A percentile compares a stretch with the other conserved stretches of the same genome.
phyloP scores from a whole-genome alignment of 306 rosid genomes.

The Quercus agrifolia region DNA sequence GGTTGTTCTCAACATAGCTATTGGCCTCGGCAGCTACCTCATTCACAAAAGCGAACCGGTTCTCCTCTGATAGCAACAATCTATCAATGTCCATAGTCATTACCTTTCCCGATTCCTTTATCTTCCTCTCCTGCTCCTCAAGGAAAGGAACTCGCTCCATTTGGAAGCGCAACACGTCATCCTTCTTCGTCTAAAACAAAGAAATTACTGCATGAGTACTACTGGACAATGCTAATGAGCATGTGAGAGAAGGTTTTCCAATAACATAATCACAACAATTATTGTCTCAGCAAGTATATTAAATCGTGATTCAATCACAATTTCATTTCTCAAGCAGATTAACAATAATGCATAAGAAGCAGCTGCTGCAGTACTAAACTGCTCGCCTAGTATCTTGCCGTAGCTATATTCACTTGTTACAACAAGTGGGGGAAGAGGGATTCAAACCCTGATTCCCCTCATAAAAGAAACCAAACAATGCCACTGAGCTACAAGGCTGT shows the following conservation, averaged over 20 bases:
- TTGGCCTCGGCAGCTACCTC: slow-evolving; percentile 87
- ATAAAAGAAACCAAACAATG: too few relatives aligned
- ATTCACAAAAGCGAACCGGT: slow-evolving; percentile 78
- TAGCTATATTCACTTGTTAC: too few relatives aligned
- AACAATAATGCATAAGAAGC: background rate
- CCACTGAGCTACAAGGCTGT: too few relatives aligned
- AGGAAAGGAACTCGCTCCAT: slow-evolving; percentile 82
- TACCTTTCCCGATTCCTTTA: slow-evolving; percentile 71
- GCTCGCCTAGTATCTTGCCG: background rate
- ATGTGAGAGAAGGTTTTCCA: slow-evolving; percentile 8
- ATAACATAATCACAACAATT: slow-evolving; percentile 2
- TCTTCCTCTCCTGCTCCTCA: slow-evolving; percentile 84
- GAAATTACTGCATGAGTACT: slow-evolving; percentile 17
- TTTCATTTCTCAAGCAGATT: background rate
- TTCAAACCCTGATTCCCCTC: too few relatives aligned
- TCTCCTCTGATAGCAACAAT: slow-evolving; percentile 73
- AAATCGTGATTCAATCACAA: background rate
- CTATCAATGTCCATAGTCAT: slow-evolving; percentile 66
- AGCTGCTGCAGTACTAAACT: background rate
- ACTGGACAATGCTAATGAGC: background rate
- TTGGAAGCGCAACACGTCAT: slow-evolving; percentile 41
- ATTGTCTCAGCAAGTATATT: background rate
- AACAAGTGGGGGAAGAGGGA: too few relatives aligned
- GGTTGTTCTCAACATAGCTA: slow-evolving; percentile 68
- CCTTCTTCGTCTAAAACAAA: slow-evolving; percentile 60